phyloP scores from a whole-genome alignment of 2,329 filamentous ascomycete species.

The Aspergillus persii region DNA sequence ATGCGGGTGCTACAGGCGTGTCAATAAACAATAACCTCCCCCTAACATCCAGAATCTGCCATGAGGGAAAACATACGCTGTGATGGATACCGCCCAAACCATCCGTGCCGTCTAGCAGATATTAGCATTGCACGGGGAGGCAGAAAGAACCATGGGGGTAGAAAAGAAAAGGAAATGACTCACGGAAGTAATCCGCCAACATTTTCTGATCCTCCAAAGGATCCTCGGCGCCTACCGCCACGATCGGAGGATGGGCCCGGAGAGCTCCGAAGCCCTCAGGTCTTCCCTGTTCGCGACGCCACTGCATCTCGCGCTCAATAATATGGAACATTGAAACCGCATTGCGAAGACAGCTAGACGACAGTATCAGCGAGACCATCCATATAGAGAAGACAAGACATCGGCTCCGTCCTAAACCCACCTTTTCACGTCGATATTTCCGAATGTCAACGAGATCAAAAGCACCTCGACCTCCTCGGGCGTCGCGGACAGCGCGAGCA shows the following conservation, averaged over 20 bases:
- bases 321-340: slow-evolving; percentile 88
- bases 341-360: slow-evolving; percentile 74
- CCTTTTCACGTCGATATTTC: slow-evolving; percentile 86
- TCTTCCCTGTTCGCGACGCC: slow-evolving; percentile 69
- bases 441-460: slow-evolving; percentile 86
- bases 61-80: slow-evolving; percentile 33
- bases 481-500: slow-evolving; percentile 78
- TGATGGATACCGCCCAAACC: slow-evolving; percentile 73
- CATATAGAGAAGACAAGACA: not conserved
- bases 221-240: slow-evolving; percentile 83
- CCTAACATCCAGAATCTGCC: no score
- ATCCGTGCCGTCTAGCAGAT: slow-evolving; percentile 64
- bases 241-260: slow-evolving; percentile 70
- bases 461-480: slow-evolving; percentile 82
- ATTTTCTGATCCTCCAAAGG: slow-evolving; percentile 80
- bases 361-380: not conserved
- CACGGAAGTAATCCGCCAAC: slow-evolving; percentile 84
- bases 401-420: slow-evolving; percentile 35
- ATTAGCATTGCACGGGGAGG: not conserved
- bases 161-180: slow-evolving; percentile 34
- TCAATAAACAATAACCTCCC: not conserved
- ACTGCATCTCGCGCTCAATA: slow-evolving; percentile 81
- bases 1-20: slow-evolving; percentile 61
- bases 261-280: slow-evolving; percentile 71
- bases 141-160: not conserved